phyloP scores from a whole-genome alignment of 2,329 filamentous ascomycete species.

The Stachybotrys echinatus region DNA sequence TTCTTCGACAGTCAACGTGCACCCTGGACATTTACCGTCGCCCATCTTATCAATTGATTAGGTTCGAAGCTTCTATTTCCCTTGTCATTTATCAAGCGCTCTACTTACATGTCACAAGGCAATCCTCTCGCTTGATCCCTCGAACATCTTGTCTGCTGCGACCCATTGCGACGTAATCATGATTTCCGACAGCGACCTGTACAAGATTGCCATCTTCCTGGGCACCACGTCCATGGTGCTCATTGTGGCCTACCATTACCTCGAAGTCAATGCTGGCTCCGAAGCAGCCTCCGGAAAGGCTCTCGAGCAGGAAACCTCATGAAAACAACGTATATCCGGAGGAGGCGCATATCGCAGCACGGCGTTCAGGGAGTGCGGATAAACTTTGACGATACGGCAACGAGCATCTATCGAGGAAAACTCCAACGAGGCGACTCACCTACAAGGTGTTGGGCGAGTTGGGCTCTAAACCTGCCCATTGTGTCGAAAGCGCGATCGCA shows the following conservation, averaged over 20 bases:
- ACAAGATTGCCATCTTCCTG: slow-evolving; percentile 87
- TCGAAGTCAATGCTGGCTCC: slow-evolving; percentile 73
- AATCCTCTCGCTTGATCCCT: not conserved
- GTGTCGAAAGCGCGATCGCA: too few relatives aligned
- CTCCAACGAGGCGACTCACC: too few relatives aligned
- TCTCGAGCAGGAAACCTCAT: slow-evolving; percentile 10
- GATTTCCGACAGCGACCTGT: slow-evolving; percentile 92
- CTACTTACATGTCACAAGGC: not conserved
- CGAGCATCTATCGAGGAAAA: too few relatives aligned
- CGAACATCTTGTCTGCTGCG: not conserved
- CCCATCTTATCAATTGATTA: not conserved
- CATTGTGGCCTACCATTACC: slow-evolving; percentile 92
- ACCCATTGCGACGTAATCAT: slow-evolving; percentile 48
- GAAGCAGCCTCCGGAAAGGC: slow-evolving; percentile 8
- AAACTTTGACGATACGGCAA: too few relatives aligned
- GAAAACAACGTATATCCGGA: not conserved
- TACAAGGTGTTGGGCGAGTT: too few relatives aligned
- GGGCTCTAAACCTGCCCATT: too few relatives aligned
- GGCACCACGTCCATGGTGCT: slow-evolving; percentile 85
- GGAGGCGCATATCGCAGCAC: too few relatives aligned
- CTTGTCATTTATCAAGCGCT: too few relatives aligned
- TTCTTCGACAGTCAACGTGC: not conserved
- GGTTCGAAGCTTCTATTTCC: not conserved
- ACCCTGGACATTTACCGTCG: not conserved
- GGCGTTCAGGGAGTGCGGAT: too few relatives aligned